A percentile compares a stretch with the other conserved stretches of the same genome.
These are phyloP conservation scores for Halenospora varia DNA, from an alignment of 495 filamentous ascomycete species.

Conservation along the genomic window DNA sequence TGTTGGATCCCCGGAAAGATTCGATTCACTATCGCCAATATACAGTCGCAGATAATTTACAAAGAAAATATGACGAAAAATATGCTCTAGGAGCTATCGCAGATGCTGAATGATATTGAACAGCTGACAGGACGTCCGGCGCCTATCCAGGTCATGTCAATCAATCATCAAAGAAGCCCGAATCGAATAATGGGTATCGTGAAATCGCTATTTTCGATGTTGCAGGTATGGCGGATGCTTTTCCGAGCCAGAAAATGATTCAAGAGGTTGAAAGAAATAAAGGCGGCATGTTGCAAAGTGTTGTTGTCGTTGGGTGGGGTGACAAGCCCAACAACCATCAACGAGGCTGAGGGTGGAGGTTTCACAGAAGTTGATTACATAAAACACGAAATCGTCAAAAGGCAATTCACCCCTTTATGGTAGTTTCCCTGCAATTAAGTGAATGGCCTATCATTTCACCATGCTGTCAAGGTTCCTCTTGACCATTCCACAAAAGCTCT, in stretches of 20 bases:
- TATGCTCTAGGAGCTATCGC: neutral
- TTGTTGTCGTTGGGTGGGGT: neutral
- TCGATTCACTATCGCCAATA: too few species aligned
- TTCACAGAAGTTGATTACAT: neutral
- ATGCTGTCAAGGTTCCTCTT: conserved; percentile 31
- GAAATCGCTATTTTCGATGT: neutral
- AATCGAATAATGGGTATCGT: neutral
- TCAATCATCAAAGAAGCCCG: neutral
- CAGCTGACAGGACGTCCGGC: neutral
- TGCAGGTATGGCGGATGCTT: neutral
- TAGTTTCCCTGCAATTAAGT: neutral
- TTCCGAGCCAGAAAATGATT: neutral
- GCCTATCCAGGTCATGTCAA: neutral
- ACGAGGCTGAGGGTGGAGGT: neutral
- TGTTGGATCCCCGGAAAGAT: too few species aligned
- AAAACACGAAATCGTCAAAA: neutral
- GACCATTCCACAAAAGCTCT: conserved; percentile 84
- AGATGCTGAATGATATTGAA: neutral
- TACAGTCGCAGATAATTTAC: too few species aligned
- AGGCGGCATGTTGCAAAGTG: neutral
- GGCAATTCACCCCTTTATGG: neutral
- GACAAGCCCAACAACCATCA: neutral
- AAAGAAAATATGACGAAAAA: neutral
- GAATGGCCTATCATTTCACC: neutral
- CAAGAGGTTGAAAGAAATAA: neutral